Conservation (phyloP, 345 rosid genomes). For the Heritiera fomes region DNA sequence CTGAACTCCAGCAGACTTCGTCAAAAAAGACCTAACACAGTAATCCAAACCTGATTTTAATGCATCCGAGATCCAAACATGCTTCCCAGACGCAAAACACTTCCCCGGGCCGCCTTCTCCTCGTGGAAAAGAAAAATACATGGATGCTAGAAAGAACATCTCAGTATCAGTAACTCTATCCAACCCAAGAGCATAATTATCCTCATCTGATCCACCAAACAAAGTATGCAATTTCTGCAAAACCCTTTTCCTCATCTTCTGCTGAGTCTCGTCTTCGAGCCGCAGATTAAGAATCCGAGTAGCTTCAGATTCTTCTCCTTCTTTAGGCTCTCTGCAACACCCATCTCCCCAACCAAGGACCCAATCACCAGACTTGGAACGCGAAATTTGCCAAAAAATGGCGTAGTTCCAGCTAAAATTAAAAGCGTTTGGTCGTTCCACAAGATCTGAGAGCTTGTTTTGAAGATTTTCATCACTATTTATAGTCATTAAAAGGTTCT, state of each 20-base stretch:
- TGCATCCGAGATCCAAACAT: constrained; percentile 66
- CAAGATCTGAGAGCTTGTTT: constrained; percentile 87
- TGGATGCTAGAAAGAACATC: constrained; percentile 88
- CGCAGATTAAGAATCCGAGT: constrained; percentile 35
- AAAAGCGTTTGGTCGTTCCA: constrained; percentile 65
- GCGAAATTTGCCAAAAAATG: constrained; percentile 88
- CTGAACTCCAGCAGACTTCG: constrained; percentile 74
- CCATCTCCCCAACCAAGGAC: constrained; percentile 97
- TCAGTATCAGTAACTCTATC: constrained; percentile 90
- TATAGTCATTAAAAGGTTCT: constrained; percentile 55
- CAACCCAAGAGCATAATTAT: constrained; percentile 68
- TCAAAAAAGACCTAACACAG: constrained; percentile 81
- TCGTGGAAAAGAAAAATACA: constrained; percentile 83
- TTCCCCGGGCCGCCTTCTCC: constrained; percentile 93
- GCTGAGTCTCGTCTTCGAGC: constrained; percentile 60
- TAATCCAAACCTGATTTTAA: constrained; percentile 53
- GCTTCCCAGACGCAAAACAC: constrained; percentile 74
- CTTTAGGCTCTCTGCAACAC: constrained; percentile 81
- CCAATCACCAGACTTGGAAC: constrained; percentile 79
- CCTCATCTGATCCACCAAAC: constrained; percentile 93
- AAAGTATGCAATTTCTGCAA: constrained; percentile 75
- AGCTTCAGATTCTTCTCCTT: constrained; percentile 65
- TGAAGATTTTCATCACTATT: constrained; percentile 75
- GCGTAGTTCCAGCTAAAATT: constrained; percentile 98
- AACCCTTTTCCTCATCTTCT: constrained; percentile 85